phyloP scores from a whole-genome alignment of 768 basidiomycete genomes.

The Lactarius pseudohatsudake region DNA sequence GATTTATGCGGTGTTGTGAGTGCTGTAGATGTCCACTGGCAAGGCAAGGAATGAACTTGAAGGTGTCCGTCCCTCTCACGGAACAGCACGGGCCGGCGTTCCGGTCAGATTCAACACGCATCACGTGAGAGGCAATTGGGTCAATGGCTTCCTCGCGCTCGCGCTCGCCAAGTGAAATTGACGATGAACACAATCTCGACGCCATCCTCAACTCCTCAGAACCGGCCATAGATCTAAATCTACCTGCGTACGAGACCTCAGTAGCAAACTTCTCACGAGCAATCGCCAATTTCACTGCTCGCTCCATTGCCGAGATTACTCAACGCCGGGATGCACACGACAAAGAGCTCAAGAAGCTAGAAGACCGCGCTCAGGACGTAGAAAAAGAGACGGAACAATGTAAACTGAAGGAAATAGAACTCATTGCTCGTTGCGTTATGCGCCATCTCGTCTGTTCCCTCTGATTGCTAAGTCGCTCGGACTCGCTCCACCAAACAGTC shows the following conservation, averaged over 20 bases:
- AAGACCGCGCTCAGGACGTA: constrained; percentile 49
- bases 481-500: not conserved
- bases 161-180: no score
- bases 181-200: not conserved
- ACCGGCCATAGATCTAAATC: not conserved
- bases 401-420: constrained; percentile 57
- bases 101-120: no score
- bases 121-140: no score
- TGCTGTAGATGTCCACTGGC: no score
- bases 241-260: not conserved
- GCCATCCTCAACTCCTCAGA: not conserved
- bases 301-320: not conserved
- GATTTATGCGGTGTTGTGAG: no score
- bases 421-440: constrained; percentile 59
- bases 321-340: not conserved
- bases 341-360: not conserved
- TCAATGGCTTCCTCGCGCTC: no score
- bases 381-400: constrained; percentile 46
- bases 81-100: no score
- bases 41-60: no score
- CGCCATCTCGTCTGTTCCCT: not conserved
- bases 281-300: not conserved
- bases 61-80: no score
- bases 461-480: not conserved
- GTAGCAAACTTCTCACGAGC: not conserved